Evolutionary conservation across 768 basidiomycete genomes (phyloP), one percentile per base, ranked within the genome.

Genomic region (Boletus sp.): DNA sequence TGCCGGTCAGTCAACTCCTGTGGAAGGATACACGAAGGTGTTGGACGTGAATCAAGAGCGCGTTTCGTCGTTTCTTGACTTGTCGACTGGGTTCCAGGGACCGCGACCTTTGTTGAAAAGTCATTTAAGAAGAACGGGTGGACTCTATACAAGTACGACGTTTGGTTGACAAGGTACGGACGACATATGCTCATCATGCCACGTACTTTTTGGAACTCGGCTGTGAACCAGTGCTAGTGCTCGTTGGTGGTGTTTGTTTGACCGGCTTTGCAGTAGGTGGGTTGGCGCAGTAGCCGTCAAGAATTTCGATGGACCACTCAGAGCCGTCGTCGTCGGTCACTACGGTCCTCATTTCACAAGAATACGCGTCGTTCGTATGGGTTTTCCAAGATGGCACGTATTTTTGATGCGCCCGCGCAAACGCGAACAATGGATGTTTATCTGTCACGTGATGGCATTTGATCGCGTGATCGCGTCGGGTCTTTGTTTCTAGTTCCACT

Each of bases 301-400:
- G 33, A 34, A 70, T 69, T 53, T 72, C 70, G 35, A 70, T 59
- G 25, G 69, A 70, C 60, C 63, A 69, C 38, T 72, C 69, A 23
- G 67, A 52, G 13, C 56, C 58, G 14, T 58, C 55, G 34, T 60
- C 56, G 54, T 69, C 57, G 23, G 47, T 42, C 32, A 40, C 27
- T 13, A 50, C n/a, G 10, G 51, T 25, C 50, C 50, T 61, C 66
- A 64, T 65, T 51, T 15, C 37, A 49, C 42, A 35, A 45, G 41
- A 41, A 44, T 53, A 51, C 52, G 46, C 57, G 52, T 30, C 11
- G 14, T 38, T 49, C 39, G 49, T 33, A 17, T 32, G 23, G 4
- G n/a, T 11, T 25, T 46, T 40, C 19, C n/a, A 23, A 51, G n/a
- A 11, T 8, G n/a, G 19, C 11, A 30, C 29, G 43, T 44, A 29